Conservation (phyloP, 306 rosid species). For the Vicia villosa region DNA sequence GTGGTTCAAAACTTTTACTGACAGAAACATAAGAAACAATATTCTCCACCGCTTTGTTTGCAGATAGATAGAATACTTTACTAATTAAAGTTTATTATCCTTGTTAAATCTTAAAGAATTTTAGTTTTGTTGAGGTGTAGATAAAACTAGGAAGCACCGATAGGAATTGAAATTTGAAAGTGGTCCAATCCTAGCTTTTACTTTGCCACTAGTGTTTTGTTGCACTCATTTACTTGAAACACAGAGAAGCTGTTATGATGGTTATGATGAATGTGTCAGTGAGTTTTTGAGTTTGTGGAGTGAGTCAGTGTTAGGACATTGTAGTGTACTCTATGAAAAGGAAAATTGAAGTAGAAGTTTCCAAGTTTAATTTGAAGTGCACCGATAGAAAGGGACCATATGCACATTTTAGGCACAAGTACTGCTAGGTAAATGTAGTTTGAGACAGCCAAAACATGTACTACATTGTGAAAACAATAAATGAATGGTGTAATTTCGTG, state of each 20-base stretch:
- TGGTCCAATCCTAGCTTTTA: constrained; percentile 43
- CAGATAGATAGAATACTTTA: neutral
- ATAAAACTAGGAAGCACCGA: constrained; percentile 5
- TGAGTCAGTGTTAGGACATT: neutral
- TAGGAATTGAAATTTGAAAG: constrained; percentile 24
- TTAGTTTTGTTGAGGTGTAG: constrained; percentile 16
- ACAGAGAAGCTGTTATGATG: constrained; percentile 1
- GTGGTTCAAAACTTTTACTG: constrained; percentile 38
- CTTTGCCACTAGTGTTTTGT: constrained; percentile 13
- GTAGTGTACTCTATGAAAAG: neutral
- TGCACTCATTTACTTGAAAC: constrained; percentile 26
- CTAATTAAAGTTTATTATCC: neutral
- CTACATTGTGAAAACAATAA: neutral
- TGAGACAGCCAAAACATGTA: neutral
- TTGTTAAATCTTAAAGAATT: constrained; percentile 16
- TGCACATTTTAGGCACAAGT: constrained; percentile 1
- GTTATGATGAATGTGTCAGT: constrained; percentile 23
- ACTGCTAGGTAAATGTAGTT: neutral
- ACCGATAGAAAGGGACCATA: constrained; percentile 16
- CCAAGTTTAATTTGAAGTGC: constrained; percentile 2
- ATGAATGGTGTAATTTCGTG: neutral
- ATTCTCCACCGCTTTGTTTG: constrained; percentile 24
- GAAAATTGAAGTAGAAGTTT: constrained; percentile 26
- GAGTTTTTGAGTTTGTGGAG: too few species aligned
- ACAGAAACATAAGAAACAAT: constrained; percentile 28